Conservation (phyloP, 148 eudicot species). For the Persicaria tinctoria region DNA sequence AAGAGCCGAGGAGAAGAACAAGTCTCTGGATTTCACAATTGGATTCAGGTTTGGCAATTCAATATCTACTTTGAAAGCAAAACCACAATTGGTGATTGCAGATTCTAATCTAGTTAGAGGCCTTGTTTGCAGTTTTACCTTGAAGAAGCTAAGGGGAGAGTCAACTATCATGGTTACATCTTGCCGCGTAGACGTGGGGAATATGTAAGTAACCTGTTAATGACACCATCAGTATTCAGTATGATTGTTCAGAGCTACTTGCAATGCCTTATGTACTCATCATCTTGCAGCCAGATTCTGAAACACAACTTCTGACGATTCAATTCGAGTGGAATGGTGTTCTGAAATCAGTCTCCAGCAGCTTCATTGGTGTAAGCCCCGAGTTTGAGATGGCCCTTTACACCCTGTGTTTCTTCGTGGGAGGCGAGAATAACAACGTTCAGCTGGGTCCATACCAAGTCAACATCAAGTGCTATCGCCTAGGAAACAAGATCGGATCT, state of each 20-base stretch:
- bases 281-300: slow-evolving; percentile 77
- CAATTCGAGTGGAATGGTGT: slow-evolving; percentile 95
- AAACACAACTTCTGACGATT: slow-evolving; percentile 77
- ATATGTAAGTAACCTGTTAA: slow-evolving; percentile 34
- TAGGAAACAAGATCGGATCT: slow-evolving; percentile 75
- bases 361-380: slow-evolving; percentile 89
- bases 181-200: slow-evolving; percentile 75
- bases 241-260: not conserved
- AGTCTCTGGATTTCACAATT: slow-evolving; percentile 95
- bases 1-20: slow-evolving; percentile 61
- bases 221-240: too few species aligned
- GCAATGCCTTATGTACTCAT: not conserved
- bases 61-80: not conserved
- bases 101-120: not conserved
- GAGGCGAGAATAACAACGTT: slow-evolving; percentile 72
- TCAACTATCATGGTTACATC: slow-evolving; percentile 93
- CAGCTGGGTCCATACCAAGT: slow-evolving; percentile 85
- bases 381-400: slow-evolving; percentile 90
- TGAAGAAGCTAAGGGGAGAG: slow-evolving; percentile 88
- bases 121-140: slow-evolving; percentile 67
- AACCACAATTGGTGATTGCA: not conserved
- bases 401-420: slow-evolving; percentile 77
- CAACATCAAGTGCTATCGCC: slow-evolving; percentile 80
- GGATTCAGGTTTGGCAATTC: slow-evolving; percentile 69
- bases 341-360: slow-evolving; percentile 78